Base-by-base conservation (phyloP, 331 rosid genomes). In the Acacia pycnantha region DNA sequence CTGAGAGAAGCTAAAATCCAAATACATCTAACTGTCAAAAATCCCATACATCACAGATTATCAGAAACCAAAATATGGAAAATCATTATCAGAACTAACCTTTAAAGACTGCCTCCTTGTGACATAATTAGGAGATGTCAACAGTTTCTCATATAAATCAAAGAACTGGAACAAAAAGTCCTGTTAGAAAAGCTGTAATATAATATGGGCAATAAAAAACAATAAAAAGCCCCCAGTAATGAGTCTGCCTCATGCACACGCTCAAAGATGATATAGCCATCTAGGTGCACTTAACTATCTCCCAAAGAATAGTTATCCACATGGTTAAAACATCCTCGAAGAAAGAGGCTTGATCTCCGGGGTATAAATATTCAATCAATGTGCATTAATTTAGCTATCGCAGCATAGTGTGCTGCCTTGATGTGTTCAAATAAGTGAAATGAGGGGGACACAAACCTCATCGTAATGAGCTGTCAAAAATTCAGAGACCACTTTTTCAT, bases 81-180 rank as follows among this genome's bases (percentile, higher is more conserved):
- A 73, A 78, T 22, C 70, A 33, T 74, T 29, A 76, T 29, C 40
- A 73, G 77, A 90, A 87, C 89, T 65, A 41, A 96, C 99, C 99
- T 96, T 96, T 84, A 96, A 88, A 77, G 99, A 96, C 80, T 96
- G 99, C 86, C 98, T 94, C 85, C 97, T 91, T 66, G 99, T 96
- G 83, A 96, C 99, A 79, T 96, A 96, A 89, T 94, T 96, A 75
- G 97, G 53, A 82, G 99, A 96, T 51, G 89, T 89, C 91, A 96
- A 84, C 81, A 96, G 94, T 43, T 78, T 92, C 86, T 96, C 99
- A 62, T 92, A 96, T 50, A 83, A 85, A 86, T 94, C 97, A 81
- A 96, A 96, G 93, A 96, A 96, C 98, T 96, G 88, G 64, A 88
- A 88, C 56, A 89, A 77, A 29, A 76, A 84, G 43, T 84, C 84